These are phyloP conservation scores for Lactuca saligna DNA, from an alignment of 129 eudicot species.

Conservation along the genomic window DNA sequence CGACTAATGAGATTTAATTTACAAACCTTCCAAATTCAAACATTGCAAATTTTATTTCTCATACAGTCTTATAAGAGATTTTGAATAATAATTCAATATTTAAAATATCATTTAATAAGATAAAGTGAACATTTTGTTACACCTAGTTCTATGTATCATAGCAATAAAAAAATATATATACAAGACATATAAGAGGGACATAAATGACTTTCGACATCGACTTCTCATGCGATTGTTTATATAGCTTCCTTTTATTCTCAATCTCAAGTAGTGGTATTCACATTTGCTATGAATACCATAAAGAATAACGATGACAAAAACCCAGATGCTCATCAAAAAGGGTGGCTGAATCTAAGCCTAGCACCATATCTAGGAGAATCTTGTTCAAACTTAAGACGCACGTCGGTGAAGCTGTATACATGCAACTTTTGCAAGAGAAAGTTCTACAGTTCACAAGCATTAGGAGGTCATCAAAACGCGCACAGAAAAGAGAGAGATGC, in stretches of 20 bases:
- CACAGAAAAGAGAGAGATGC: slow-evolving; percentile 63
- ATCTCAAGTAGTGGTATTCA: background rate
- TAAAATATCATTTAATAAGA: too few relatives aligned
- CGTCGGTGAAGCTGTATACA: slow-evolving; percentile 35
- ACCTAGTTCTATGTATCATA: too few relatives aligned
- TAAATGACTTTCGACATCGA: background rate
- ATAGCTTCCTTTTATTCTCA: slow-evolving; percentile 10
- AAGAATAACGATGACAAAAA: slow-evolving; percentile 14
- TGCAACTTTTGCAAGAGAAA: slow-evolving; percentile 74
- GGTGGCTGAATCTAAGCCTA: slow-evolving; percentile 61
- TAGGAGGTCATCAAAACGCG: slow-evolving; percentile 85
- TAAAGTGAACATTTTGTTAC: too few relatives aligned
- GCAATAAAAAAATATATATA: too few relatives aligned
- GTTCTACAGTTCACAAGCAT: slow-evolving; percentile 72
- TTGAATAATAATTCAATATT: too few relatives aligned
- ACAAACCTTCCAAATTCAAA: too few relatives aligned
- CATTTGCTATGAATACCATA: slow-evolving; percentile 23
- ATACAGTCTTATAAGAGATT: too few relatives aligned
- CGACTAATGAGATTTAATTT: too few relatives aligned
- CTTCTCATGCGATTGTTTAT: slow-evolving; percentile 19
- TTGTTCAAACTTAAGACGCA: slow-evolving; percentile 30
- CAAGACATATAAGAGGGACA: background rate
- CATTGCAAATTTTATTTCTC: too few relatives aligned
- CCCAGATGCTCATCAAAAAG: slow-evolving; percentile 18
- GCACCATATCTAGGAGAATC: slow-evolving; percentile 35